Evolutionary conservation across 2,329 filamentous ascomycete genomes (phyloP), one percentile per base, ranked within the genome.

Genomic region (Fusarium xylarioides): DNA sequence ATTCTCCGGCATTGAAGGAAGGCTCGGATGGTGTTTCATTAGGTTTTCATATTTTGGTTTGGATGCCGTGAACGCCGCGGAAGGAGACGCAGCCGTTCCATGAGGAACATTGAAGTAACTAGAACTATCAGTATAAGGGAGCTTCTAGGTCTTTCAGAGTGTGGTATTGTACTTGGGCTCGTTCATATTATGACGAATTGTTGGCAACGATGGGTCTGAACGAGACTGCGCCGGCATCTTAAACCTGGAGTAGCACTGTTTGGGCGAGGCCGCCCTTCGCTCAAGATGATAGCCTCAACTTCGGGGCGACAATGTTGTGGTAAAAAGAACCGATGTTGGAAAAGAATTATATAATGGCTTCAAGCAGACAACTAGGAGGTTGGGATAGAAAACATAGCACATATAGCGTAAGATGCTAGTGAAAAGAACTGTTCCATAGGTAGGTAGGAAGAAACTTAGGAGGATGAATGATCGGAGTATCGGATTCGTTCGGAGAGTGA

Each of bases 91-190:
- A 5, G 71, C 46, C 5, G 72, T 55, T 37, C 66, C 58, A 9
- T 74, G 60, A 10, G 79, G 74, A 23, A 82, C 70, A 44, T 76
- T 79, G 40, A 82, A 82, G 63, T 83, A 82, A 53, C 81, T 82
- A 49, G 10, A 28, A 14, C 2, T 16, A 40, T 74, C 35, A 69
- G 58, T 37, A 37, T 40, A n/a, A n/a, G n/a, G n/a, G n/a, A n/a
- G 7, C n/a, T 4, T 14, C 40, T n/a, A 3, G 1, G 6, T 4
- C 11, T 5, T 14, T 18, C 15, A 3, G 4, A 2, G 5, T 35
- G 5, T 5, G 16, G 19, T 15, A 7, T 4, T 16, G n/a, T 75
- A 81, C 80, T 72, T 80, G 47, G 68, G 47, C 10, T 80, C 78
- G 32, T 37, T 72, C 15, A 65, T 34, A 28, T 68, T 56, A 52